Conservation (phyloP, 1,284 basidiomycete genomes). For the Malassezia yamatoensis region DNA sequence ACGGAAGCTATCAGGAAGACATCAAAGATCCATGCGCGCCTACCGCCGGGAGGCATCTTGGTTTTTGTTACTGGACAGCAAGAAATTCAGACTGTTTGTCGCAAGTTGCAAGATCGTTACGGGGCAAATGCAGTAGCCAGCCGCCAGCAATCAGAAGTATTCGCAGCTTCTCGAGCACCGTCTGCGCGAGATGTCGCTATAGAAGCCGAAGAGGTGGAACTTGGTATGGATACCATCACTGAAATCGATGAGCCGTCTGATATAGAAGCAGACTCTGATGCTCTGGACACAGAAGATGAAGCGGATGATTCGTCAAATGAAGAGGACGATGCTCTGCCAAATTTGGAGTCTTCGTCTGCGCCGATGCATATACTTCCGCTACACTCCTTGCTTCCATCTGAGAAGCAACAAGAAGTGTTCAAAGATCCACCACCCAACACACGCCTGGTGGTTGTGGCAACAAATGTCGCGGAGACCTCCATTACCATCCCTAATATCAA, state of each 20-base stretch:
- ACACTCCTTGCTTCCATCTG: conserved; percentile 62
- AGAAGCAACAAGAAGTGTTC: conserved; percentile 67
- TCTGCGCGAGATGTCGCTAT: conserved; percentile 50
- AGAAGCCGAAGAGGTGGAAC: conserved; percentile 72
- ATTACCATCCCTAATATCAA: conserved; percentile 66
- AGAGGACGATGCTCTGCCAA: conserved; percentile 26
- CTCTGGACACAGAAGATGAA: conserved; percentile 17
- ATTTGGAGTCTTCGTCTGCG: conserved; percentile 27
- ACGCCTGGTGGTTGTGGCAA: conserved; percentile 63
- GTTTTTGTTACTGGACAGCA: conserved; percentile 70
- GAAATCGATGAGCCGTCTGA: conserved; percentile 49
- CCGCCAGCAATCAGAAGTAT: neutral
- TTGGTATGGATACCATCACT: conserved; percentile 54
- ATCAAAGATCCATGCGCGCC: conserved; percentile 63
- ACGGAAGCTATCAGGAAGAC: conserved; percentile 82
- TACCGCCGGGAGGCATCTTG: conserved; percentile 63
- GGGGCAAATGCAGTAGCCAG: conserved; percentile 54
- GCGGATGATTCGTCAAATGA: neutral
- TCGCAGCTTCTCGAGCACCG: neutral
- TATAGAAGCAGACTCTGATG: conserved; percentile 28
- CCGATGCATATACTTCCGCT: conserved; percentile 59
- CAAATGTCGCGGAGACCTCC: conserved; percentile 70
- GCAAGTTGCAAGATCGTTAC: conserved; percentile 67
- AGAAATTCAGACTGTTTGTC: conserved; percentile 61
- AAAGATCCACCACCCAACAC: conserved; percentile 57